These are phyloP conservation scores for Aspergillus ellipticus DNA, from an alignment of 495 filamentous ascomycete genomes.

Conservation along the genomic window DNA sequence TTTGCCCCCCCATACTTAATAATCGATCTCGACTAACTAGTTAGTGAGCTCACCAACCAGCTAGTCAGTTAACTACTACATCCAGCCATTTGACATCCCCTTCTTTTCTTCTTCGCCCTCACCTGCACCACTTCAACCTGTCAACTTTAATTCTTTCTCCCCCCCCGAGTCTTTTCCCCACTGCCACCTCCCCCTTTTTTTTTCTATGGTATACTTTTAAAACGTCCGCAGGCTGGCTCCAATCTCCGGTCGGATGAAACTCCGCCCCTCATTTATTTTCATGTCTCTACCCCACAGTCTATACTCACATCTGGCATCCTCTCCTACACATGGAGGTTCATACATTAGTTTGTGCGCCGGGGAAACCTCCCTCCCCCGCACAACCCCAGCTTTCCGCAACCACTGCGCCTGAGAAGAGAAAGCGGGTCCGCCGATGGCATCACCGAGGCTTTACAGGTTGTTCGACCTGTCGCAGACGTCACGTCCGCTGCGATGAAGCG, in stretches of 20 bases:
- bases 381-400: slow-evolving; percentile 12
- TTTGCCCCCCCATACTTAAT: slow-evolving; percentile 4
- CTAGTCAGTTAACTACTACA: not conserved
- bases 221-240: slow-evolving; percentile 1
- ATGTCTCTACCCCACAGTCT: slow-evolving; percentile 23
- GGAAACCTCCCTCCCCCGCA: slow-evolving; percentile 16
- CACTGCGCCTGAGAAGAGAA: slow-evolving; percentile 28
- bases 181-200: not conserved
- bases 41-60: not conserved
- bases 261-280: slow-evolving; percentile 10
- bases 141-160: not conserved
- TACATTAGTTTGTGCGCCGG: slow-evolving; percentile 24
- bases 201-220: not conserved
- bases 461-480: slow-evolving; percentile 39
- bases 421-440: slow-evolving; percentile 42
- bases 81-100: not conserved
- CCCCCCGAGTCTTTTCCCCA: not conserved
- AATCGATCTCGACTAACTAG: not conserved
- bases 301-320: slow-evolving; percentile 10
- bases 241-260: slow-evolving; percentile 4
- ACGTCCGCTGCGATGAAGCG: slow-evolving; percentile 45
- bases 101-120: not conserved
- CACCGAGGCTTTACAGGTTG: slow-evolving; percentile 40
- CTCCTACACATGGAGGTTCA: slow-evolving; percentile 30
- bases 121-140: not conserved